Evolutionary conservation across 1,284 basidiomycete species (phyloP), one percentile per base, ranked within the genome.

Genomic region (Porodaedalea pini): DNA sequence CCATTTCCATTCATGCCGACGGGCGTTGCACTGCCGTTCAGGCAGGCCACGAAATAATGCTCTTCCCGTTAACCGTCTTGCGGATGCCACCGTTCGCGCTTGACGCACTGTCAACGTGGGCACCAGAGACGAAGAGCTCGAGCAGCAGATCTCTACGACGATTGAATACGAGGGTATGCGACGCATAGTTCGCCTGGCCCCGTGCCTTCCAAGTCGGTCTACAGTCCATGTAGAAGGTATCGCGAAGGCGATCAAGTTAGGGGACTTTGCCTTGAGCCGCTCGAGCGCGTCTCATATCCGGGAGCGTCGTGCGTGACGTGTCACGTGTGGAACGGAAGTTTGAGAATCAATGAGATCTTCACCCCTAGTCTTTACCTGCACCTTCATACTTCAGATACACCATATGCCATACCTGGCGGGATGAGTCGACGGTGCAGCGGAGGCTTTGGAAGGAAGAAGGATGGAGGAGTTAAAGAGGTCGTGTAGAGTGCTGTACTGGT

Each of bases 121-220:
- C 15, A 8, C 47, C 34, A 17, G 45, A 43, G 19, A 58, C 41
- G 13, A n/a, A 48, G 43, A 71, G 63, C 61, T 72, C 69, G 58
- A 72, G 69, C 11, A 72, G 56, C 3, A 72, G 59, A 51, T 72
- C 70, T 2, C 71, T 70, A 25, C 63, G 54, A 23, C 41, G 31
- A 61, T 67, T 70, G 65, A 72, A 71, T n/a, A 66, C 65, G 2
- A n/a, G 71, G 71, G 56, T 67, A 68, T 8, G 66, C 59, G 39
- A 72, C 63, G 25, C 60, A 61, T 61, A 66, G 70, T 17, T 67
- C 65, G 47, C 66, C 66, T 27, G 66, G 58, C 69, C 69, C 72
- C 7, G 58, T 57, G 51, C 68, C 69, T 53, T 69, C 66, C 61
- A 73, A 68, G 39, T 58, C 61, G n/a, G 23, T 4, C 43, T 62